Evolutionary conservation across 148 eudicot species (phyloP), one percentile per base, ranked within the genome.

Genomic region (Chenopodium suecicum): DNA sequence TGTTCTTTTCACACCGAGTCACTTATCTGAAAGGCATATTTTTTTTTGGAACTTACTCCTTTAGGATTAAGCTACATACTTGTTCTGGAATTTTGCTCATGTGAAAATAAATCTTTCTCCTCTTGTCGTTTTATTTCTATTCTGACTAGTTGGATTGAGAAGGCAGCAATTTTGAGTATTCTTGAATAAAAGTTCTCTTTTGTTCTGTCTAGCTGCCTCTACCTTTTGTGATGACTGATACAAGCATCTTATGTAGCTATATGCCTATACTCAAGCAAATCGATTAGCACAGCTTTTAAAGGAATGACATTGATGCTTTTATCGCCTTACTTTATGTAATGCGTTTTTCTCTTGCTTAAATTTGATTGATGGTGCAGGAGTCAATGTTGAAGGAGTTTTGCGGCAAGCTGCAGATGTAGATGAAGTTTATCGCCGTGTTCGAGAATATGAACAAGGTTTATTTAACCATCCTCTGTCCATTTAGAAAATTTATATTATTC

Each of bases 321-420:
- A 73, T 56, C 64, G 72, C 56, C 79, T 23, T 23, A 44, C 72
- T 47, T 72, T 13, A 25, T 71, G 69, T 68, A 54, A 47, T 9
- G 20, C 80, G 32, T 70, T 25, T 54, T 10, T 68, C 66, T 63
- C 44, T n/a, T 83, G 58, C 67, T 73, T 79, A 44, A 63, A 75
- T 69, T 84, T 63, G 47, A 52, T 17, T 67, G 37, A 81, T 79
- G 80, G 75, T 87, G 60, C 89, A 96, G 99, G 99, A 87, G 84
- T 86, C 76, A 89, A 82, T 86, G 91, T 89, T 19, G 99, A 96
- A 88, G 99, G 99, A 82, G 89, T 96, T 80, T 89, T 96, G 88
- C 88, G 99, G 85, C 99, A 96, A 87, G 98, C 99, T 89, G 99
- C 99, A 83, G 95, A 94, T 81, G 99, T 96, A 80, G 99, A 96